phyloP scores from a whole-genome alignment of 2,329 filamentous ascomycete genomes.

The Moelleriella libera region DNA sequence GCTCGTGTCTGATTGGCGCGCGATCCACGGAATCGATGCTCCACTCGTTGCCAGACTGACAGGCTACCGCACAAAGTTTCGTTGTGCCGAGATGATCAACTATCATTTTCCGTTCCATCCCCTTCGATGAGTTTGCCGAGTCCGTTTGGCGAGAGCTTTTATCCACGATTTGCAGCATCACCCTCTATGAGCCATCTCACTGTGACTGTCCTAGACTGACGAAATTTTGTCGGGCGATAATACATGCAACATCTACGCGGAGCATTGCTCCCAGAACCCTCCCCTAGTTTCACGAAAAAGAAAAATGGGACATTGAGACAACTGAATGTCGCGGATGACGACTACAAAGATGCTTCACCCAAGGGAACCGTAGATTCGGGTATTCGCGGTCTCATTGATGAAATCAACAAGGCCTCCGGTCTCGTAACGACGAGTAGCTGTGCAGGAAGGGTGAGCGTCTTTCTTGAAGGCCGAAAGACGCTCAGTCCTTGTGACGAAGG shows the following conservation, averaged over 20 bases:
- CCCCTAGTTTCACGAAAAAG: constrained; percentile 35
- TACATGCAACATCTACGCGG: constrained; percentile 11
- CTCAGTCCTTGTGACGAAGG: constrained; percentile 4
- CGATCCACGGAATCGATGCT: neutral
- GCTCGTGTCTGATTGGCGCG: neutral
- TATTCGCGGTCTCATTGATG: constrained; percentile 62
- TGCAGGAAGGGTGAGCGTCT: constrained; percentile 75
- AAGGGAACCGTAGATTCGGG: constrained; percentile 76
- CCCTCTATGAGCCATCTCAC: neutral
- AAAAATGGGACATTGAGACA: constrained; percentile 62
- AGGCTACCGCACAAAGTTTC: no score
- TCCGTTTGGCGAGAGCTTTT: no score
- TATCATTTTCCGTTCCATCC: no score
- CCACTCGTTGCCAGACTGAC: no score
- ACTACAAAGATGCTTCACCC: constrained; percentile 74
- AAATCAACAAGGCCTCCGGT: constrained; percentile 61
- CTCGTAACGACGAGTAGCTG: constrained; percentile 91
- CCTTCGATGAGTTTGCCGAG: no score
- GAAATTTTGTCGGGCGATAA: neutral
- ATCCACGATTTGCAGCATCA: neutral
- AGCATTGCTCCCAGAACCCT: constrained; percentile 13
- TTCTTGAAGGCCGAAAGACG: constrained; percentile 59
- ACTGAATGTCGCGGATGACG: constrained; percentile 50
- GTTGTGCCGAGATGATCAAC: no score
- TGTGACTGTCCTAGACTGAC: neutral